These are phyloP conservation scores for Neostapfia colusana DNA, from an alignment of 176 grass and related monocot species.

Conservation along the genomic window DNA sequence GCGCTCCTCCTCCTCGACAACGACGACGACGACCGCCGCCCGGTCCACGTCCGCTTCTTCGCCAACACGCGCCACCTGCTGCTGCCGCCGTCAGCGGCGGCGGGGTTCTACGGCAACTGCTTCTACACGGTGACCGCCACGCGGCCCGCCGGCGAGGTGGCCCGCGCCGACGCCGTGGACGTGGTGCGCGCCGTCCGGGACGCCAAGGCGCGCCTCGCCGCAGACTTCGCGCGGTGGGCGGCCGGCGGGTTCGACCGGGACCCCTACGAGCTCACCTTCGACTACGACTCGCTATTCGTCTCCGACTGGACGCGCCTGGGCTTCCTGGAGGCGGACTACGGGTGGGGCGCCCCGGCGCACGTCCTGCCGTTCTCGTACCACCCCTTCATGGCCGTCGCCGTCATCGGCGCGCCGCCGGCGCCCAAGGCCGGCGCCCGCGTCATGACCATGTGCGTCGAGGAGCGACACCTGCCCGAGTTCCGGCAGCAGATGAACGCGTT, in stretches of 20 bases:
- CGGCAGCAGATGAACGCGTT: conserved; percentile 67
- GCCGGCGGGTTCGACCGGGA: conserved; percentile 57
- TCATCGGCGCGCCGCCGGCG: conserved; percentile 63
- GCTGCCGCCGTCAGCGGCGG: neutral
- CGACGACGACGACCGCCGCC: neutral
- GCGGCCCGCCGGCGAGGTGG: conserved; percentile 28
- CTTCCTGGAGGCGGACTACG: conserved; percentile 78
- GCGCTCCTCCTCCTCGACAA: conserved; percentile 34
- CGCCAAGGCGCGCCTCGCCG: conserved; percentile 55
- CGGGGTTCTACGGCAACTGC: conserved; percentile 92
- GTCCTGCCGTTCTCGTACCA: conserved; percentile 72
- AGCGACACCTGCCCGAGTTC: conserved; percentile 65
- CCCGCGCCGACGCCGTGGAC: conserved; percentile 38
- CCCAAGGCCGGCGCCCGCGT: conserved; percentile 59
- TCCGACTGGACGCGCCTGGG: conserved; percentile 83
- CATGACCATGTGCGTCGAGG: conserved; percentile 91
- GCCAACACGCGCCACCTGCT: conserved; percentile 81
- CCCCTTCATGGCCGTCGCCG: conserved; percentile 76
- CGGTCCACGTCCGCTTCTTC: conserved; percentile 79
- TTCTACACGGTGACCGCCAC: conserved; percentile 78
- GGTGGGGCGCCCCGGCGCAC: conserved; percentile 64
- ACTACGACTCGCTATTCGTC: conserved; percentile 70
- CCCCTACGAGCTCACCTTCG: conserved; percentile 68
- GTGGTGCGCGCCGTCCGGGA: conserved; percentile 65
- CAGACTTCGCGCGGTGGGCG: conserved; percentile 66